Evolutionary conservation across 352 stramenopile genomes (phyloP).

Genomic region (Globisporangium canariense): DNA sequence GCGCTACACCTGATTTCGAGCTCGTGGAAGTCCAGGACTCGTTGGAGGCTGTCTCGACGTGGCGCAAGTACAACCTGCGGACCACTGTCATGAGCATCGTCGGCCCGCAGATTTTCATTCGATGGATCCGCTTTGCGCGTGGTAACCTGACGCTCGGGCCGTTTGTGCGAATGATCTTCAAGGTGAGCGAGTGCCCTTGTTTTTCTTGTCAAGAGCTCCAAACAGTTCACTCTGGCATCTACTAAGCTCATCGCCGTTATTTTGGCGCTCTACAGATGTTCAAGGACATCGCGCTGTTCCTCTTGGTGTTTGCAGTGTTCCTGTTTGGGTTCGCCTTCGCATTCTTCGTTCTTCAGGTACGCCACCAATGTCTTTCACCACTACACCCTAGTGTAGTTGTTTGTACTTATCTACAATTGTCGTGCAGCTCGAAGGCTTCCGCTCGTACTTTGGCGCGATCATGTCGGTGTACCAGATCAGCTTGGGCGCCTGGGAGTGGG

Average conservation of each 20-base stretch:
- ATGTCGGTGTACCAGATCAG: slow-evolving; percentile 70
- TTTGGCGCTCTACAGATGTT: slow-evolving; percentile 54
- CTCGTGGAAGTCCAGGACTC: slow-evolving; percentile 62
- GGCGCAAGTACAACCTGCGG: slow-evolving; percentile 64
- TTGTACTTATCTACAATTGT: not conserved
- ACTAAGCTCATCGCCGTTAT: not conserved
- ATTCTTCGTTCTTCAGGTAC: slow-evolving; percentile 82
- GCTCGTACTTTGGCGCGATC: slow-evolving; percentile 54
- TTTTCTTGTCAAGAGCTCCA: not conserved
- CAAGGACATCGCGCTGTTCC: slow-evolving; percentile 68
- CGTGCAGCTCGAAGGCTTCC: slow-evolving; percentile 60
- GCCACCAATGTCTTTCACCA: not conserved
- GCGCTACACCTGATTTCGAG: slow-evolving; percentile 37
- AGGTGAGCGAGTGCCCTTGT: slow-evolving; percentile 28
- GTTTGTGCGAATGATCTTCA: slow-evolving; percentile 86
- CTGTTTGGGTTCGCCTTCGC: slow-evolving; percentile 70
- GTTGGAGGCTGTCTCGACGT: slow-evolving; percentile 50
- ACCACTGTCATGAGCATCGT: slow-evolving; percentile 79
- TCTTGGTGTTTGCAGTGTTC: slow-evolving; percentile 75
- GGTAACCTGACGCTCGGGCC: slow-evolving; percentile 60
- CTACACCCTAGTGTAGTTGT: not conserved
- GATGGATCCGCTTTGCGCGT: slow-evolving; percentile 79
- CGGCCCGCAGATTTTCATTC: slow-evolving; percentile 73
- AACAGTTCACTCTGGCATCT: not conserved
- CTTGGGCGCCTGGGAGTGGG: slow-evolving; percentile 75